A percentile compares a stretch with the other conserved stretches of the same genome.
Evolutionary conservation across 192 early-diverging fungal species (phyloP).

Genomic region (Coemansia sp.): DNA sequence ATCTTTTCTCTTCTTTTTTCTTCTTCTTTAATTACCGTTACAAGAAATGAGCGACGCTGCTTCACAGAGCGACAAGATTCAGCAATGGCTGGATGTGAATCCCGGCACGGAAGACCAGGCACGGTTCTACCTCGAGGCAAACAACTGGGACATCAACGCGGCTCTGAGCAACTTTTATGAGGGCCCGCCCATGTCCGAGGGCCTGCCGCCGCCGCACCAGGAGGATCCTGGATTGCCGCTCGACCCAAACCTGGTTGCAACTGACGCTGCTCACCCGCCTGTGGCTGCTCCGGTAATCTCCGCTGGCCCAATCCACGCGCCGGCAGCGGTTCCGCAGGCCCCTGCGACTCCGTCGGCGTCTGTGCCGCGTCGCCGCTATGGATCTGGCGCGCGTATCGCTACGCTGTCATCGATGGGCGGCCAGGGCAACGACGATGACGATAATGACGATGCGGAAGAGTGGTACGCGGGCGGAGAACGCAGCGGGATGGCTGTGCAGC

Average conservation of each 20-base stretch:
- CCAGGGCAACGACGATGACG: slow-evolving; percentile 5
- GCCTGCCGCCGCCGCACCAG: slow-evolving; percentile 32
- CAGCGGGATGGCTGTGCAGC: slow-evolving; percentile 65
- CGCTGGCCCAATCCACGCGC: slow-evolving; percentile 17
- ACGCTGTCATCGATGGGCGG: slow-evolving; percentile 40
- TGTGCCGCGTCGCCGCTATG: slow-evolving; percentile 44
- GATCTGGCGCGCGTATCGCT: slow-evolving; percentile 45
- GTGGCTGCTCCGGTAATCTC: slow-evolving; percentile 36
- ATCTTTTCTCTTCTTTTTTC: background rate
- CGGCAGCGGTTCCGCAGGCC: slow-evolving; percentile 3
- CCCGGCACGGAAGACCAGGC: slow-evolving; percentile 58
- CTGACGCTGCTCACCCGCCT: slow-evolving; percentile 3
- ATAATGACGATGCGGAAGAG: slow-evolving; percentile 25
- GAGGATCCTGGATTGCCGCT: slow-evolving; percentile 35
- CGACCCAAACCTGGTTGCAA: slow-evolving; percentile 34
- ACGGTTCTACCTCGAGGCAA: slow-evolving; percentile 70
- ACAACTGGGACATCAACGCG: slow-evolving; percentile 74
- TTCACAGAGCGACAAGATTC: slow-evolving; percentile 57
- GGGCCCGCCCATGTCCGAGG: slow-evolving; percentile 52
- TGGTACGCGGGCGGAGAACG: slow-evolving; percentile 95
- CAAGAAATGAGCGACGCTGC: slow-evolving; percentile 26
- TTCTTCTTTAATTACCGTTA: background rate
- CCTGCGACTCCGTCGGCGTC: slow-evolving; percentile 17
- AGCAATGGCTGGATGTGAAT: slow-evolving; percentile 58
- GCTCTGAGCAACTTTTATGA: slow-evolving; percentile 73